A percentile compares a stretch with the other conserved stretches of the same genome.
Evolutionary conservation across 1,284 basidiomycete species (phyloP).

Genomic region (Pascua guehoae): DNA sequence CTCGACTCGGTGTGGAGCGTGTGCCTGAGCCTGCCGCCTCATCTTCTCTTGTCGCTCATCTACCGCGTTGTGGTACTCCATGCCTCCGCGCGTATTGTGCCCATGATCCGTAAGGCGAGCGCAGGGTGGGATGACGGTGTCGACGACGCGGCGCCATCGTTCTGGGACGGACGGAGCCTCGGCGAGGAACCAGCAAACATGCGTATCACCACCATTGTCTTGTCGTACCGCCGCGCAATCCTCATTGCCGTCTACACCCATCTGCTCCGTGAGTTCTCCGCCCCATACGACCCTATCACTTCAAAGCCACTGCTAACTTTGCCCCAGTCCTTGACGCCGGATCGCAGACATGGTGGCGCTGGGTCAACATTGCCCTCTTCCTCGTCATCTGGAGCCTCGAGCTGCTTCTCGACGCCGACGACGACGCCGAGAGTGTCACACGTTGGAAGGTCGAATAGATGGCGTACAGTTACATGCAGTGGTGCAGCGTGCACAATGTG

Average conservation of each 20-base stretch:
- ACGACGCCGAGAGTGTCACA: constrained; percentile 37
- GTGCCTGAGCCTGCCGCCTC: constrained; percentile 41
- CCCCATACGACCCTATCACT: neutral
- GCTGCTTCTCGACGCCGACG: constrained; percentile 47
- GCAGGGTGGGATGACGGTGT: constrained; percentile 41
- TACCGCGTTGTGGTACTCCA: constrained; percentile 82
- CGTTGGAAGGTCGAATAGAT: constrained; percentile 46
- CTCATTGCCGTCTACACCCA: constrained; percentile 51
- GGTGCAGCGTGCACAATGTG: neutral
- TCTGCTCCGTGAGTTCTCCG: constrained; percentile 38
- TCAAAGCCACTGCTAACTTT: neutral
- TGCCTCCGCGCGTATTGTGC: constrained; percentile 72
- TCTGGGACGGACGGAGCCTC: constrained; percentile 46
- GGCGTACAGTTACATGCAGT: neutral
- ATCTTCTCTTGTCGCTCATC: constrained; percentile 66
- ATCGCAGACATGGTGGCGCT: constrained; percentile 50
- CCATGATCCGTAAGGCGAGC: constrained; percentile 59
- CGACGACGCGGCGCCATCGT: constrained; percentile 26
- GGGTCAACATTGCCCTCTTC: constrained; percentile 49
- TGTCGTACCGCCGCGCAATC: constrained; percentile 48
- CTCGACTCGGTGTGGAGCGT: constrained; percentile 34
- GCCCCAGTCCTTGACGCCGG: constrained; percentile 47
- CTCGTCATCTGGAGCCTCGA: constrained; percentile 49
- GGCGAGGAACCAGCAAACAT: constrained; percentile 47
- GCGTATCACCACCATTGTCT: constrained; percentile 46